These are phyloP conservation scores for Aspergillus niger DNA, from an alignment of 2,329 filamentous ascomycete genomes.

Conservation along the genomic window DNA sequence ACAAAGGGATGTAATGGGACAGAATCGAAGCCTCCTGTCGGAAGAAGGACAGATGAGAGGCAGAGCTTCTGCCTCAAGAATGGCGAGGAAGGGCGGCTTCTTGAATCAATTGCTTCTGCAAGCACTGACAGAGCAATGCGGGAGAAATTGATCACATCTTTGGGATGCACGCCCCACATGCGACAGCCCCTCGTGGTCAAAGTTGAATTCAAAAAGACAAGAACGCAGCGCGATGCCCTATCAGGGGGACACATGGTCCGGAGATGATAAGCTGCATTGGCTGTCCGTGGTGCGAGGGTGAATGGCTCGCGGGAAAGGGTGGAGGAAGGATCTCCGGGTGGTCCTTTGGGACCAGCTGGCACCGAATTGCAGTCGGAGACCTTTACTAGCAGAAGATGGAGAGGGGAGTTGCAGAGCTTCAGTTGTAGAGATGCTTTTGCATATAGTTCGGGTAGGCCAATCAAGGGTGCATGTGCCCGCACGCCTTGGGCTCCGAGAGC, in stretches of 20 bases:
- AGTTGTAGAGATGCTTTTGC: not conserved
- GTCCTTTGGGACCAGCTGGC: not conserved
- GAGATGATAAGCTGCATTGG: conserved; percentile 7
- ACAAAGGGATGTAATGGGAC: not conserved
- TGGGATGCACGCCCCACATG: conserved; percentile 20
- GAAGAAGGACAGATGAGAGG: not conserved
- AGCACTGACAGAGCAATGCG: conserved; percentile 7
- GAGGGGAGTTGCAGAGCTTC: conserved; percentile 1
- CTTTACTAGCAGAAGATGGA: not conserved
- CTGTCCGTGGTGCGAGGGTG: conserved; percentile 10
- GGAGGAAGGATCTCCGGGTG: conserved; percentile 11
- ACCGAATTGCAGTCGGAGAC: conserved; percentile 1
- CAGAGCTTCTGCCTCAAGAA: conserved; percentile 6
- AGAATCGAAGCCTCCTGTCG: conserved; percentile 5
- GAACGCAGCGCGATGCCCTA: conserved; percentile 27
- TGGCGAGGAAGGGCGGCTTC: conserved; percentile 18
- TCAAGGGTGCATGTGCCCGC: conserved; percentile 18
- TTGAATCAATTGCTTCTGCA: conserved; percentile 25
- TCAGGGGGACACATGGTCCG: conserved; percentile 39
- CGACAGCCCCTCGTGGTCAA: conserved; percentile 14
- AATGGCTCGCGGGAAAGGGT: conserved; percentile 11
- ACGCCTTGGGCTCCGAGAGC: conserved; percentile 18
- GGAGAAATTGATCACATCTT: conserved; percentile 13
- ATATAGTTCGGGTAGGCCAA: conserved; percentile 21
- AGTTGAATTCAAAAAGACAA: conserved; percentile 12